Percentiles rank a stretch among this genome's conserved stretches.
phyloP scores from a whole-genome alignment of 768 basidiomycete species.

The Hericium erinaceus region DNA sequence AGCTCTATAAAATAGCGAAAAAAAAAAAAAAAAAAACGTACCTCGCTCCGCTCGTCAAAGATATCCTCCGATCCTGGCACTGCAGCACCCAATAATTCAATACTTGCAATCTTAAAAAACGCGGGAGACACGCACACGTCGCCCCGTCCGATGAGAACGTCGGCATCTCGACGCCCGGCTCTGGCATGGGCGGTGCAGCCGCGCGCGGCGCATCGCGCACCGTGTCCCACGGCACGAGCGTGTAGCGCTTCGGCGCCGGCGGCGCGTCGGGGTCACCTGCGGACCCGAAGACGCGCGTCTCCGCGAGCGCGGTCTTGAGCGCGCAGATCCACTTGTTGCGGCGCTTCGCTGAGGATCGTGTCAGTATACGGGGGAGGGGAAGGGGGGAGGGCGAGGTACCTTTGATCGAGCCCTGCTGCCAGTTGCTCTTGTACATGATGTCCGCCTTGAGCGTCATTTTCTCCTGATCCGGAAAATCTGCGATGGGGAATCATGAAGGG shows the following conservation, averaged over 20 bases:
- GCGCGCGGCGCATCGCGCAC: constrained; percentile 29
- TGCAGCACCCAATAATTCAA: constrained; percentile 9
- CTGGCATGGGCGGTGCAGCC: constrained; percentile 8
- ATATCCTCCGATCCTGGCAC: constrained; percentile 35
- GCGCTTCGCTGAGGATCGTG: constrained; percentile 39
- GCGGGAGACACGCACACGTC: constrained; percentile 1
- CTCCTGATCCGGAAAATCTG: constrained; percentile 73
- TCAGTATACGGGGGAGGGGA: background rate
- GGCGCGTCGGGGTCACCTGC: constrained; percentile 45
- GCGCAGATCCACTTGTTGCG: constrained; percentile 92
- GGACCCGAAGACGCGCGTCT: constrained; percentile 64
- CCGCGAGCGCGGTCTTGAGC: constrained; percentile 61
- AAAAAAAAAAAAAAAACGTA: background rate
- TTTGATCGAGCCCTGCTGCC: constrained; percentile 70
- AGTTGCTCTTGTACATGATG: constrained; percentile 87
- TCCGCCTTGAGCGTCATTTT: constrained; percentile 70
- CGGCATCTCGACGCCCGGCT: constrained; percentile 16
- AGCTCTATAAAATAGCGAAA: background rate
- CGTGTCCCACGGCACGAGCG: constrained; percentile 65
- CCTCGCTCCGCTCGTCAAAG: constrained; percentile 31
- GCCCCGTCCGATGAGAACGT: constrained; percentile 2
- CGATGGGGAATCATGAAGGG: constrained; percentile 6
- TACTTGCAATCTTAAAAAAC: background rate
- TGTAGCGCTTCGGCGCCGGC: constrained; percentile 51
- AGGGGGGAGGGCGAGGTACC: constrained; percentile 24